Conservation (phyloP, 768 basidiomycete genomes). For the Mycena filopes region DNA sequence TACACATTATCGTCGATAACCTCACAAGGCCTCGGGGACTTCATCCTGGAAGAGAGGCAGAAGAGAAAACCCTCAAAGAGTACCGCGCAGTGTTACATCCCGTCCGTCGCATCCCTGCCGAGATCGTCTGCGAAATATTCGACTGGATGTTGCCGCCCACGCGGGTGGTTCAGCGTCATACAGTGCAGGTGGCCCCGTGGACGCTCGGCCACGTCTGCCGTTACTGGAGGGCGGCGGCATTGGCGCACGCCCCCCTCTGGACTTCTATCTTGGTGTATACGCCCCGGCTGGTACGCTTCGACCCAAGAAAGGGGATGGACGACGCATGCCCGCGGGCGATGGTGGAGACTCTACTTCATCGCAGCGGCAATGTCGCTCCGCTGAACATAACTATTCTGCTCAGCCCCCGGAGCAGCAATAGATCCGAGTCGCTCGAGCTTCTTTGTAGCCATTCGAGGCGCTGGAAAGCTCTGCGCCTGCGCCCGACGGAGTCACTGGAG, state of each 20-base stretch:
- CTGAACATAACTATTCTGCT: too few species aligned
- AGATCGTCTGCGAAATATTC: neutral
- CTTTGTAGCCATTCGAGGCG: neutral
- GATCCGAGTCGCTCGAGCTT: too few species aligned
- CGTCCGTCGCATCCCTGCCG: neutral
- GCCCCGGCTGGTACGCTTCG: too few species aligned
- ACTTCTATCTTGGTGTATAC: neutral
- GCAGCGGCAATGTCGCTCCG: too few species aligned
- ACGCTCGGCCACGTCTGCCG: neutral
- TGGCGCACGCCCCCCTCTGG: neutral
- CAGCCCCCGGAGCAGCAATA: too few species aligned
- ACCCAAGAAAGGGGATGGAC: too few species aligned
- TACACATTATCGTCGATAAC: too few species aligned
- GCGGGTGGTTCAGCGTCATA: neutral
- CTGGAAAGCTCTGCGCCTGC: neutral
- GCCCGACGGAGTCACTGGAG: neutral
- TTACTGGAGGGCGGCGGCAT: neutral
- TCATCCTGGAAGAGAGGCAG: too few species aligned
- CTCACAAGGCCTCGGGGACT: too few species aligned
- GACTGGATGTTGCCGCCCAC: neutral
- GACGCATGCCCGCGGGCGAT: too few species aligned
- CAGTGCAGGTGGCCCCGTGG: neutral
- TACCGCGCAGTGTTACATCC: neutral
- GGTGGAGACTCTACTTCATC: too few species aligned
- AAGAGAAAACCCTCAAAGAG: too few species aligned